Evolutionary conservation across 2,329 filamentous ascomycete genomes (phyloP).

Genomic region (Furcasterigmium furcatum): DNA sequence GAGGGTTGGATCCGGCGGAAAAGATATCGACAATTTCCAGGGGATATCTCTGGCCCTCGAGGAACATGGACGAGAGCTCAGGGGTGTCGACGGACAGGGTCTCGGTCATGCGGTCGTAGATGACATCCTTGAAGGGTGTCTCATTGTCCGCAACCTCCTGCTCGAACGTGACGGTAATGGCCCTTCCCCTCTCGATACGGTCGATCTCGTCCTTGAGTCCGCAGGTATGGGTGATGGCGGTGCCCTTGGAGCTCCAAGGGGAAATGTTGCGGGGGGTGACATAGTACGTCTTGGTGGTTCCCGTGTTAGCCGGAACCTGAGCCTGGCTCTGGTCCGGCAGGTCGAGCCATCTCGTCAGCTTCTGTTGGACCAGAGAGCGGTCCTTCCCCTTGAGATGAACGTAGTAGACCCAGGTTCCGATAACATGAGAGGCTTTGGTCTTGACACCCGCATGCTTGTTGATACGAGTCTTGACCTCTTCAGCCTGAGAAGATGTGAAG

Average conservation of each 20-base stretch:
- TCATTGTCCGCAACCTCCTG: constrained; percentile 36
- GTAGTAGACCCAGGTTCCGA: constrained; percentile 63
- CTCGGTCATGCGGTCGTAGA: constrained; percentile 97
- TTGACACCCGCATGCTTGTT: constrained; percentile 29
- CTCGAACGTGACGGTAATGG: constrained; percentile 66
- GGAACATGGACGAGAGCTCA: constrained; percentile 74
- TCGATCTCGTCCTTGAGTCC: constrained; percentile 67
- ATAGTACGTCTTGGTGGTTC: constrained; percentile 44
- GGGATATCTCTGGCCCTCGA: constrained; percentile 57
- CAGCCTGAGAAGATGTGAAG: constrained; percentile 41
- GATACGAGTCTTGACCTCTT: constrained; percentile 41
- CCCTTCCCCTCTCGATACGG: constrained; percentile 83
- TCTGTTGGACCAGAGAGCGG: constrained; percentile 38
- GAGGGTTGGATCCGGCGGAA: constrained; percentile 59
- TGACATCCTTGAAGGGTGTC: constrained; percentile 61
- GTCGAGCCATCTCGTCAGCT: constrained; percentile 29
- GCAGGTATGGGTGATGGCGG: constrained; percentile 89
- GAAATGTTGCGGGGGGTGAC: constrained; percentile 84
- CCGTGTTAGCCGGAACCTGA: constrained; percentile 42
- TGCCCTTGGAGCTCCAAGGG: constrained; percentile 96
- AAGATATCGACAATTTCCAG: constrained; percentile 76
- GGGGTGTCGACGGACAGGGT: constrained; percentile 65
- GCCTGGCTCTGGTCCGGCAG: constrained; percentile 37
- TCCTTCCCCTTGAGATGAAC: constrained; percentile 54
- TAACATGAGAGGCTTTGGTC: constrained; percentile 43